phyloP scores from a whole-genome alignment of 306 rosid species.

The Rosa chinensis region DNA sequence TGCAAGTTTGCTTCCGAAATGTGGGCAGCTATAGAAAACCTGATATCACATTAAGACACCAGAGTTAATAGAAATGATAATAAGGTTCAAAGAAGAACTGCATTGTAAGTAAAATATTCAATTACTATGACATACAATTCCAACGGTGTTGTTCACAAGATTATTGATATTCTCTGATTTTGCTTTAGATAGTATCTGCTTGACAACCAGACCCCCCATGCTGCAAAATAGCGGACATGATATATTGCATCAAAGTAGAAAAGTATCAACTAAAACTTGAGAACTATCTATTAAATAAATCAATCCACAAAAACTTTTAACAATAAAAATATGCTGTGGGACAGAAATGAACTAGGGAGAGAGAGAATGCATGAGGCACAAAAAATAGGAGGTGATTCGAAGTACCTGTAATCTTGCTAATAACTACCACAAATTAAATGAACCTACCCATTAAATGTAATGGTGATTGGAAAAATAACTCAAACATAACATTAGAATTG shows the following conservation, averaged over 20 bases:
- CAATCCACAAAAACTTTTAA: neutral
- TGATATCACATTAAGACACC: slow-evolving; percentile 39
- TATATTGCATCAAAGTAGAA: neutral
- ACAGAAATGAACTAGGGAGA: neutral
- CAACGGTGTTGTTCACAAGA: slow-evolving; percentile 80
- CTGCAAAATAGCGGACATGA: slow-evolving; percentile 44
- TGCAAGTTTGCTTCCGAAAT: slow-evolving; percentile 98
- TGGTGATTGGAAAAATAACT: neutral
- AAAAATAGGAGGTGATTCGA: neutral
- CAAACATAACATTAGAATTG: neutral
- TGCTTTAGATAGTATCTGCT: slow-evolving; percentile 90
- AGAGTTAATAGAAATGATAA: slow-evolving; percentile 12
- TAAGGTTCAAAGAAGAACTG: neutral
- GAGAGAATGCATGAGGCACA: neutral
- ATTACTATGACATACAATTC: slow-evolving; percentile 63
- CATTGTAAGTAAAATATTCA: slow-evolving; percentile 6
- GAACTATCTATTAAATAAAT: neutral
- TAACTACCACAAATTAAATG: neutral
- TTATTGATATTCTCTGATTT: slow-evolving; percentile 57
- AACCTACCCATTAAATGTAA: neutral
- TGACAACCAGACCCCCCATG: slow-evolving; percentile 97
- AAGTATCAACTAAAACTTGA: neutral
- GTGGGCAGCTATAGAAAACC: slow-evolving; percentile 99
- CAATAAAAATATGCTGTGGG: neutral
- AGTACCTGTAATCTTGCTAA: neutral